Conservation (phyloP, 108 stramenopile species). For the Skeletonema menzelii region DNA sequence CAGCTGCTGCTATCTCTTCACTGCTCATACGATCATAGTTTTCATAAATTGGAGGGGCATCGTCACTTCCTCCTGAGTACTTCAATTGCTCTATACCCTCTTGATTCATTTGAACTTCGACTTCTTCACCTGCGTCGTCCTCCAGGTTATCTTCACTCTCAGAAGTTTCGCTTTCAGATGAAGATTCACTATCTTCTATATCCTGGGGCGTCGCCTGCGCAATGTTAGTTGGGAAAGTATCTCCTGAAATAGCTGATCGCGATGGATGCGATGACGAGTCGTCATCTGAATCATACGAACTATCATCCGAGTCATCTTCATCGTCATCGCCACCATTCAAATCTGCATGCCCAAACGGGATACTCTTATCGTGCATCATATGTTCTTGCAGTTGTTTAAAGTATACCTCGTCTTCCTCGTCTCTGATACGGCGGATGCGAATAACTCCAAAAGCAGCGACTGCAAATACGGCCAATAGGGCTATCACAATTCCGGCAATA, state of each 20-base stretch:
- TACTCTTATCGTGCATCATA: slow-evolving; percentile 6
- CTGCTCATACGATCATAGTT: slow-evolving; percentile 1
- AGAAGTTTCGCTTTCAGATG: neutral
- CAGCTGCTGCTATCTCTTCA: neutral
- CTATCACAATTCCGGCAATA: slow-evolving; percentile 28
- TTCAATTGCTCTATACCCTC: slow-evolving; percentile 3
- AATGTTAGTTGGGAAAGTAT: slow-evolving; percentile 31
- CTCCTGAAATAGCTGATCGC: slow-evolving; percentile 33
- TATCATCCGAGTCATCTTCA: slow-evolving; percentile 35
- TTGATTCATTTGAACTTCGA: neutral
- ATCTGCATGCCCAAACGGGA: slow-evolving; percentile 18
- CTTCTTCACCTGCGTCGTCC: neutral
- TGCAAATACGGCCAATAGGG: slow-evolving; percentile 12
- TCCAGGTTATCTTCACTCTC: neutral
- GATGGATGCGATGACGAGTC: slow-evolving; percentile 8
- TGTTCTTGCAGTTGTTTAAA: neutral
- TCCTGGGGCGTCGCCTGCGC: slow-evolving; percentile 34
- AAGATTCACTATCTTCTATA: slow-evolving; percentile 27
- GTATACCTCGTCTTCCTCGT: slow-evolving; percentile 19
- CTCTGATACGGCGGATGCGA: slow-evolving; percentile 9
- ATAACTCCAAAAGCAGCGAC: neutral
- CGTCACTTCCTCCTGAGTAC: slow-evolving; percentile 21
- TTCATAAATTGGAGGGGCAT: slow-evolving; percentile 29
- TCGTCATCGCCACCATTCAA: slow-evolving; percentile 19
- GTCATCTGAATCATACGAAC: slow-evolving; percentile 18